These are phyloP conservation scores for Barnettozyma wickerhamii DNA, from an alignment of 805 yeast genomes.

Conservation along the genomic window DNA sequence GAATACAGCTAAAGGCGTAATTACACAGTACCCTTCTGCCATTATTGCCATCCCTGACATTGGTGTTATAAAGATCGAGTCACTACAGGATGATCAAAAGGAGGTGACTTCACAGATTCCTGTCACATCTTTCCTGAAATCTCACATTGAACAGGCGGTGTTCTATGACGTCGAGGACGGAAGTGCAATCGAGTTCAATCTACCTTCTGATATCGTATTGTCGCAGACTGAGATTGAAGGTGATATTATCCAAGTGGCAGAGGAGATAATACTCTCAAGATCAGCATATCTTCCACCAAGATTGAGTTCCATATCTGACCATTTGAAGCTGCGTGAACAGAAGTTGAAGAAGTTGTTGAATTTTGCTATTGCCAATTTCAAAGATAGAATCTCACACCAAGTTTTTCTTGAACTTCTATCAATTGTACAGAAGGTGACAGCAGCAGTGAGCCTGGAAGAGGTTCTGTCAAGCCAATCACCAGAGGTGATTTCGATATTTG, in stretches of 20 bases:
- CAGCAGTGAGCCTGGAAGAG: slow-evolving; percentile 31
- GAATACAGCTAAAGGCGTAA: slow-evolving; percentile 19
- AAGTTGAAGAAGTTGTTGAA: slow-evolving; percentile 41
- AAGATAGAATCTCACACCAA: slow-evolving; percentile 26
- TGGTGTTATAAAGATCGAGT: slow-evolving; percentile 61
- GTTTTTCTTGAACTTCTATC: slow-evolving; percentile 37
- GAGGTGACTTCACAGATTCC: slow-evolving; percentile 20
- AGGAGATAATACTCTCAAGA: slow-evolving; percentile 53
- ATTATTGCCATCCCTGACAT: slow-evolving; percentile 45
- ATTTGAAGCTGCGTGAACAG: slow-evolving; percentile 45
- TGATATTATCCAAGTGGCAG: slow-evolving; percentile 47
- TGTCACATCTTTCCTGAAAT: slow-evolving; percentile 43
- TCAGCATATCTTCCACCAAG: slow-evolving; percentile 55
- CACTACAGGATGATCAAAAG: slow-evolving; percentile 27
- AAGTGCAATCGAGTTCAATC: slow-evolving; percentile 48
- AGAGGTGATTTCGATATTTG: too few relatives aligned
- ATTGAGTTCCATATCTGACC: slow-evolving; percentile 46
- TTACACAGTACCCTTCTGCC: slow-evolving; percentile 39
- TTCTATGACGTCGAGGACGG: slow-evolving; percentile 44
- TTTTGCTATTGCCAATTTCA: slow-evolving; percentile 44
- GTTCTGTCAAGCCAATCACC: slow-evolving; percentile 2
- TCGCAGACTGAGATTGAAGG: slow-evolving; percentile 40
- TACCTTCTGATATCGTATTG: slow-evolving; percentile 40
- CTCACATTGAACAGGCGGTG: slow-evolving; percentile 82
- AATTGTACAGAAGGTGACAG: slow-evolving; percentile 40